phyloP scores from a whole-genome alignment of 2,329 filamentous ascomycete species.

The Penicillium sp. region DNA sequence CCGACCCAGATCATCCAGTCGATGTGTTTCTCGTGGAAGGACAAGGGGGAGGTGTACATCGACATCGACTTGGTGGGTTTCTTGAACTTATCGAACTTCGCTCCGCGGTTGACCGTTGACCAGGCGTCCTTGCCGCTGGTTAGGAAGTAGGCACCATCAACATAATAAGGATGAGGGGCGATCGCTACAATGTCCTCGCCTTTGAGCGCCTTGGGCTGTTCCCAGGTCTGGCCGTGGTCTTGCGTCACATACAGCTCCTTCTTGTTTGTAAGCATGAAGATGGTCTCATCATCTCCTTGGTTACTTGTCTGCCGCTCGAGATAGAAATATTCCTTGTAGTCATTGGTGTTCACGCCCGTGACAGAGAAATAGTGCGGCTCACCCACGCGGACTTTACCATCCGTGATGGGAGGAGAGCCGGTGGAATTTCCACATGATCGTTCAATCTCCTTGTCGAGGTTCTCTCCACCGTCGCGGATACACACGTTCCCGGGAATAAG shows the following conservation, averaged over 20 bases:
- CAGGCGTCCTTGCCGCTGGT: conserved; percentile 63
- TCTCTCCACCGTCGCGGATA: conserved; percentile 54
- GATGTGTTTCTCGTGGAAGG: conserved; percentile 78
- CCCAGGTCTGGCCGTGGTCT: conserved; percentile 87
- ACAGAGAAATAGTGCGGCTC: conserved; percentile 58
- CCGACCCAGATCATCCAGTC: conserved; percentile 94
- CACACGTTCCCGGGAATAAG: conserved; percentile 81
- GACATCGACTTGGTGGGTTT: conserved; percentile 14
- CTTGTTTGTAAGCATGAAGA: conserved; percentile 56
- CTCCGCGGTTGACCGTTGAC: conserved; percentile 76
- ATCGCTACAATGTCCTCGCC: conserved; percentile 66
- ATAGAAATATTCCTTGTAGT: conserved; percentile 58
- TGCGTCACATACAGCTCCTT: conserved; percentile 66
- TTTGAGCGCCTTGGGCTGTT: conserved; percentile 54
- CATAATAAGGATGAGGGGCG: conserved; percentile 72
- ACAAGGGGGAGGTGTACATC: conserved; percentile 51
- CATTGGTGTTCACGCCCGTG: conserved; percentile 3
- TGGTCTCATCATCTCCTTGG: conserved; percentile 64
- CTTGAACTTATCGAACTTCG: conserved; percentile 54
- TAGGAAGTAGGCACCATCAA: conserved; percentile 81
- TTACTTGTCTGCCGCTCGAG: conserved; percentile 69
- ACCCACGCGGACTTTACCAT: conserved; percentile 61
- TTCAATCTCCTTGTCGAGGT: conserved; percentile 69
- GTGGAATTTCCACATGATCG: conserved; percentile 65
- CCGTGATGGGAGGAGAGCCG: conserved; percentile 43